phyloP scores from a whole-genome alignment of 1,139 yeast species.

The Meyerozyma elateridarum region DNA sequence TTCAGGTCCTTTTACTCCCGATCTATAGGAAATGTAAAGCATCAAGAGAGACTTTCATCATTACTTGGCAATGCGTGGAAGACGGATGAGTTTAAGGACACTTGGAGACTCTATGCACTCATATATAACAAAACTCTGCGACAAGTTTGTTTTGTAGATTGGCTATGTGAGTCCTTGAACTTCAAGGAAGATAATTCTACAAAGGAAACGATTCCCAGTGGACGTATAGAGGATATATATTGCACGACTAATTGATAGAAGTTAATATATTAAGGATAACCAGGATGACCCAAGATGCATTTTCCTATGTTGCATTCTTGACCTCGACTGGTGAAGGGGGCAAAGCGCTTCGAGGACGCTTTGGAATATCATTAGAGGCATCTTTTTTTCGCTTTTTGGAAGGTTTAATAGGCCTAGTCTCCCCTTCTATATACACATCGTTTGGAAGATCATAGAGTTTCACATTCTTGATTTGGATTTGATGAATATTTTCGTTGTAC shows the following conservation, averaged over 20 bases:
- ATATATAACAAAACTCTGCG: slow-evolving; percentile 20
- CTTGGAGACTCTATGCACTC: slow-evolving; percentile 29
- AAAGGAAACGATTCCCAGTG: not conserved
- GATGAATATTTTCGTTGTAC: slow-evolving; percentile 58
- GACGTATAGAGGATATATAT: not conserved
- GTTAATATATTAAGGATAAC: not conserved
- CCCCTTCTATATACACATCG: slow-evolving; percentile 80
- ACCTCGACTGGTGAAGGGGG: not conserved
- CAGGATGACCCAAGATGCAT: not conserved
- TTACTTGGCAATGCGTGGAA: slow-evolving; percentile 26
- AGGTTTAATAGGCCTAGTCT: slow-evolving; percentile 60
- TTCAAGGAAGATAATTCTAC: not conserved
- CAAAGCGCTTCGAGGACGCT: slow-evolving; percentile 14
- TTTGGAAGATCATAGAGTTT: slow-evolving; percentile 78
- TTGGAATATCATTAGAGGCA: slow-evolving; percentile 12
- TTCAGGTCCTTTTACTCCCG: slow-evolving; percentile 31
- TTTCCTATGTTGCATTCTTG: not conserved
- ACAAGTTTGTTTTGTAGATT: slow-evolving; percentile 16
- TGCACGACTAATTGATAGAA: not conserved
- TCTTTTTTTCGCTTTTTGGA: slow-evolving; percentile 26
- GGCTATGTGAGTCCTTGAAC: slow-evolving; percentile 13
- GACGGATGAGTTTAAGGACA: slow-evolving; percentile 19
- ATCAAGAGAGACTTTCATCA: slow-evolving; percentile 21
- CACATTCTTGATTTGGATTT: slow-evolving; percentile 68
- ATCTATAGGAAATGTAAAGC: slow-evolving; percentile 18